Evolutionary conservation across 768 basidiomycete species (phyloP), one percentile per base, ranked within the genome.

Genomic region (Naganishia vaughanmartiniae): DNA sequence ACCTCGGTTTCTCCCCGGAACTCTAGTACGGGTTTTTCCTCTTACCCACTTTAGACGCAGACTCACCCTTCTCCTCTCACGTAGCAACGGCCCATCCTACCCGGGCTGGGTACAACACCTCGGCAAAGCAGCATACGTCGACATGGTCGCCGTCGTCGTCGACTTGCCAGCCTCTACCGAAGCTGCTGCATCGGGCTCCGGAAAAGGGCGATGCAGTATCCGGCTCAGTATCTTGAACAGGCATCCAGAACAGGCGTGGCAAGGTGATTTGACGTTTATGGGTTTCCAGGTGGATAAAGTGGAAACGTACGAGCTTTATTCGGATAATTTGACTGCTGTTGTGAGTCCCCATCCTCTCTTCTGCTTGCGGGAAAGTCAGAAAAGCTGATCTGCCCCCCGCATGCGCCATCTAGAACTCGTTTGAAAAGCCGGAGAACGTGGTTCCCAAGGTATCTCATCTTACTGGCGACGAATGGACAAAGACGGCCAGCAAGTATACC

Each of bases 181-280:
- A 11, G 42, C 42, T 15, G 42, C 42, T 15, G 17, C 42, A 9
- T 7, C 7, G 17, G 17, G 17, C 42, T 7, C 15, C 5, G 42
- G 42, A 15, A 9, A 42, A 42, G 74, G 73, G 15, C 75, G 74
- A 53, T 54, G 56, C 21, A 85, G 76, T 53, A 76, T 88, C n/a
- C 82, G 86, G 19, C 67, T 88, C 4, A 86, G 86, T 14, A 80
- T 87, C 12, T 80, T 88, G 26, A 88, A 88, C 72, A 81, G 86
- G 4, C 82, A 84, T 73, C 84, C 84, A 7, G 72, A 72, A 6
- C 74, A 80, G 19, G 81, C 79, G 17, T 85, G 83, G 72, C 74
- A 76, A 0, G 77, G 73, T 4, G 70, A 73, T 14, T 54, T 75
- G n/a, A 39, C 33, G 2, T 73, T 80, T 53, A 55, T 67, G 15